A percentile compares a stretch with the other conserved stretches of the same genome.
These are phyloP conservation scores for Trichoderma breve DNA, from an alignment of 2,329 filamentous ascomycete species.

Conservation along the genomic window DNA sequence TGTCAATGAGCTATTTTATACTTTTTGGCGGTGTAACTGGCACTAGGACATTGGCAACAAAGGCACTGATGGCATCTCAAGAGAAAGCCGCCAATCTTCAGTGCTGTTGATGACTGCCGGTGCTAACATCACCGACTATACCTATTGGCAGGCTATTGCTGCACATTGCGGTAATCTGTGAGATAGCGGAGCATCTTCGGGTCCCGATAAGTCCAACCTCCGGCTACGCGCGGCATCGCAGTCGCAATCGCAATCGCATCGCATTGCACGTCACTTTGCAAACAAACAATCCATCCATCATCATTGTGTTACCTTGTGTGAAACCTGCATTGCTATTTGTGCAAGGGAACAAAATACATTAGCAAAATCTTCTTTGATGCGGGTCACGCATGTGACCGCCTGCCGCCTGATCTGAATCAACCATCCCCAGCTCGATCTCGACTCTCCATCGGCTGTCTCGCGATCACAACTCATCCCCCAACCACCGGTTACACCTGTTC, in stretches of 20 bases:
- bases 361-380: neutral
- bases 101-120: neutral
- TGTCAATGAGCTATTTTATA: neutral
- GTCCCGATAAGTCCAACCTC: neutral
- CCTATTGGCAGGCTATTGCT: neutral
- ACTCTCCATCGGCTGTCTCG: neutral
- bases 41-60: neutral
- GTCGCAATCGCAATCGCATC: neutral
- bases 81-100: neutral
- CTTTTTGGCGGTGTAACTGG: neutral
- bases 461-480: neutral
- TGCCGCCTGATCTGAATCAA: neutral
- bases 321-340: neutral
- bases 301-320: neutral
- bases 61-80: neutral
- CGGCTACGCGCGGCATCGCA: constrained; percentile 8
- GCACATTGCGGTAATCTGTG: neutral
- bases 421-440: neutral
- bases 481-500: neutral
- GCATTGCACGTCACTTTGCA: neutral
- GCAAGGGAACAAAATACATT: neutral
- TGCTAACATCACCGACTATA: neutral
- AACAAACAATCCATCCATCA: neutral
- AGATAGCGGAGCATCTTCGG: constrained; percentile 14
- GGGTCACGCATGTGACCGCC: constrained; percentile 1